A percentile compares a stretch with the other conserved stretches of the same genome.
Evolutionary conservation across 2,329 filamentous ascomycete genomes (phyloP).

Genomic region (Phialophora verrucosa): DNA sequence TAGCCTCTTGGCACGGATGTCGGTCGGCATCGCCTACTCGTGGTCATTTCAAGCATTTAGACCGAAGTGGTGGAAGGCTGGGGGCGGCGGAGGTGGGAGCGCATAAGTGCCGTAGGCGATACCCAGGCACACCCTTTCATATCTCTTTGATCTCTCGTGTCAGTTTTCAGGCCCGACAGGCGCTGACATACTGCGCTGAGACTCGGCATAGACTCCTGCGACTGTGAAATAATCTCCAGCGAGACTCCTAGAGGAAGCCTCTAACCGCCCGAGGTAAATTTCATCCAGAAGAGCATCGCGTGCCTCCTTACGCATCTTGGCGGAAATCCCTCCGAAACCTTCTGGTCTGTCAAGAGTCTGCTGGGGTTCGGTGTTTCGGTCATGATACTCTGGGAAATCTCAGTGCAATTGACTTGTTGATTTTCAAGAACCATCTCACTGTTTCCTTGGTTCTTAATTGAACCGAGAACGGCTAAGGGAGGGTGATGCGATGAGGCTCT

Average conservation of each 20-base stretch:
- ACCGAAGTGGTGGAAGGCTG: background rate
- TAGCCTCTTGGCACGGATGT: constrained; percentile 8
- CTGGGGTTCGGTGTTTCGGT: background rate
- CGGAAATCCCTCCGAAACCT: background rate
- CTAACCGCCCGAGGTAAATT: background rate
- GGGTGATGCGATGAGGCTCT: constrained; percentile 23
- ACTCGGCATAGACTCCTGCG: background rate
- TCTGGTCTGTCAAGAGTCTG: background rate
- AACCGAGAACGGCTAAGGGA: constrained; percentile 3
- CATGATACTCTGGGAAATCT: background rate
- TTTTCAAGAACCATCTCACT: background rate
- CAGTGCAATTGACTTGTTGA: constrained; percentile 3
- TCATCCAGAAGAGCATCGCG: constrained; percentile 14
- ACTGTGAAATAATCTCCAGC: background rate
- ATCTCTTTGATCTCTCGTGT: constrained; percentile 7
- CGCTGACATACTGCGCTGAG: background rate
- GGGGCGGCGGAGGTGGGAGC: background rate
- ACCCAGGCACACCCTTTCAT: constrained; percentile 7
- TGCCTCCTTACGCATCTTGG: constrained; percentile 17
- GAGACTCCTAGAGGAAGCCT: background rate
- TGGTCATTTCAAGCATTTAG: constrained; percentile 19
- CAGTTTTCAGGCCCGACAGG: constrained; percentile 12
- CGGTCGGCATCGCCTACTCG: background rate
- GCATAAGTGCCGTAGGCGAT: background rate
- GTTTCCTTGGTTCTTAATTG: constrained; percentile 19